Percentiles rank a stretch among this genome's conserved stretches.
Conservation (phyloP, 768 basidiomycete species). For the Polyporus arcularius region DNA sequence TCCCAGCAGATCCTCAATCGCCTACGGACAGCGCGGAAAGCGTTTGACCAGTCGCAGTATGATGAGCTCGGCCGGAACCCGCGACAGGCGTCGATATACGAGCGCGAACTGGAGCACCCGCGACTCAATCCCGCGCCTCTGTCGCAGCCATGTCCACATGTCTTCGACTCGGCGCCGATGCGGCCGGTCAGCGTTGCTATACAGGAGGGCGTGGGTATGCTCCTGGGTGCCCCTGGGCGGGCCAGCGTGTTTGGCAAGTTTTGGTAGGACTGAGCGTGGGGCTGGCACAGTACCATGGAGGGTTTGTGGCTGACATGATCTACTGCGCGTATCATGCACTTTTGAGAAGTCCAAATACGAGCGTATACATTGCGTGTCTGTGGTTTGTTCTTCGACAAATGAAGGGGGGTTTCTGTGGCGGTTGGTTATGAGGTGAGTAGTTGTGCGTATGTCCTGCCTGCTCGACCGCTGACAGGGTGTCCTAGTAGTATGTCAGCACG, state of each 20-base stretch:
- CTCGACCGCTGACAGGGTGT: too few relatives aligned
- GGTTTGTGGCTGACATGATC: not conserved
- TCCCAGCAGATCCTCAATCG: constrained; percentile 52
- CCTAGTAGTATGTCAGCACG: too few relatives aligned
- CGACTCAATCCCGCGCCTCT: constrained; percentile 49
- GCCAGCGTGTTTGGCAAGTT: constrained; percentile 64
- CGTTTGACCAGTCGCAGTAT: constrained; percentile 52
- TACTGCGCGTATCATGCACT: not conserved
- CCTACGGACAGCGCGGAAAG: constrained; percentile 55
- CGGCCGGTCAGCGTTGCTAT: constrained; percentile 74
- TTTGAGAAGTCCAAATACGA: not conserved
- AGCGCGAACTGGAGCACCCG: constrained; percentile 65
- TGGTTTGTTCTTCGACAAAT: too few relatives aligned
- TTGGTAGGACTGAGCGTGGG: constrained; percentile 40
- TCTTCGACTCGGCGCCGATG: constrained; percentile 76
- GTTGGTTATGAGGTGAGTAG: too few relatives aligned
- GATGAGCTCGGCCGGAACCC: constrained; percentile 49
- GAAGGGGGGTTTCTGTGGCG: too few relatives aligned
- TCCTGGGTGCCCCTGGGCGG: constrained; percentile 45
- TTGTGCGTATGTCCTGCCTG: too few relatives aligned
- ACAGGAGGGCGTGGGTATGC: constrained; percentile 68
- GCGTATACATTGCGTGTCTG: too few relatives aligned
- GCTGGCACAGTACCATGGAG: not conserved
- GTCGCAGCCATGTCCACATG: constrained; percentile 78
- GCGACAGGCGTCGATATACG: constrained; percentile 71